Base-by-base conservation (phyloP, 2,329 filamentous ascomycete species). In the Aspergillus quadricinctus region DNA sequence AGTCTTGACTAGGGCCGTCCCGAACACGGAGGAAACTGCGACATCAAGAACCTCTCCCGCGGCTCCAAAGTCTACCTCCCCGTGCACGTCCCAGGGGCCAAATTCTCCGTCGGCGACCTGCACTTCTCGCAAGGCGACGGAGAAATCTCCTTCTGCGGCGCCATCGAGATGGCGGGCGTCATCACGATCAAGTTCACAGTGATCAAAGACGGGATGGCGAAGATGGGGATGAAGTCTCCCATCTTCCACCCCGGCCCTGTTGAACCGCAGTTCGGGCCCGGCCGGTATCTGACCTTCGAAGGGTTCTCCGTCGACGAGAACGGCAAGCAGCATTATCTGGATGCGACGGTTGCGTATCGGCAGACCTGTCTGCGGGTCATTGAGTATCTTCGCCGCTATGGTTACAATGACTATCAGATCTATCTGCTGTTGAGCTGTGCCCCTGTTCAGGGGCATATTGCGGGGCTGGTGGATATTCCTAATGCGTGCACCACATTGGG, bases 161-260 rank as follows among this genome's bases (percentile, higher is more conserved):
- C 92, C 5, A 97, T 96, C 66, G 92, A 97, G 73, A 97, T 97
- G 89, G 90, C 92, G 0, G 92, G 92, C 4, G 79, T 90, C 46
- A 96, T 96, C 64, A 96, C 92, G 2, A 83, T 96, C 73, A 96
- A 94, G 67, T 92, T 96, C 78, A 86, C 84, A 50, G 88, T 96
- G 17, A 86, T 96, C 79, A 95, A 94, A 72, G 82, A 85, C 61
- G 92, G 92, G 21, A 82, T 95, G 68, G 80, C 80, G 48, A 82
- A 90, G 35, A 75, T 96, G 52, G 87, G 81, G 0, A 86, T 95
- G 76, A 92, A 91, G 72, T 88, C 84, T 6, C 92, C 92, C 0
- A 89, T 96, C 52, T 96, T 92, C 77, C 82, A 90, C 35, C 90
- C 91, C 0, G 92, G 92, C 0, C 90, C 91, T 0, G 92, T 96